Evolutionary conservation across 352 stramenopile genomes (phyloP).

Genomic region (Phytophthora foliorum): DNA sequence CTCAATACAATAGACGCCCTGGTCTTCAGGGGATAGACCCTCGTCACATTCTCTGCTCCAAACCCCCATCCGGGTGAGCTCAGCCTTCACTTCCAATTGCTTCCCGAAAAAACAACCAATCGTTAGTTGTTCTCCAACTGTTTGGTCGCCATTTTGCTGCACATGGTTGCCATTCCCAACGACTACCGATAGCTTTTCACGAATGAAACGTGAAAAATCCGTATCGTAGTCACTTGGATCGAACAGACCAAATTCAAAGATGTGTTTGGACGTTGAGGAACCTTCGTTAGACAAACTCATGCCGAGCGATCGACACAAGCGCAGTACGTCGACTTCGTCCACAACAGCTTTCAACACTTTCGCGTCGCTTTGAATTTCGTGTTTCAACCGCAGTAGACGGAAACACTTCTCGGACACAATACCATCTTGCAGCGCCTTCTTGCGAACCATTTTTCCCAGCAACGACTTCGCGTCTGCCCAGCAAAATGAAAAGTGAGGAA

Average conservation of each 20-base stretch:
- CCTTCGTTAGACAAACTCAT: conserved; percentile 39
- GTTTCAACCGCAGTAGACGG: conserved; percentile 53
- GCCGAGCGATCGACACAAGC: conserved; percentile 58
- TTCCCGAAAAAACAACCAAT: conserved; percentile 68
- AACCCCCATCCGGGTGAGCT: conserved; percentile 43
- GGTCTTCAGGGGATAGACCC: conserved; percentile 35
- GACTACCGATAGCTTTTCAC: conserved; percentile 39
- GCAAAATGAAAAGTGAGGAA: conserved; percentile 30
- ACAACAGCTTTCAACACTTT: conserved; percentile 74
- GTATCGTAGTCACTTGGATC: conserved; percentile 60
- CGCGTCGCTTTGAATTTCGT: conserved; percentile 60
- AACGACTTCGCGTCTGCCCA: conserved; percentile 8
- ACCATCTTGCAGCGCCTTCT: conserved; percentile 4
- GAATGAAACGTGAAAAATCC: conserved; percentile 67
- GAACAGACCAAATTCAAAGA: conserved; percentile 62
- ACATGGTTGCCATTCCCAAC: background rate
- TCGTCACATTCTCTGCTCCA: conserved; percentile 49
- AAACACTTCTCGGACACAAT: conserved; percentile 46
- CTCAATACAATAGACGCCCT: conserved; percentile 65
- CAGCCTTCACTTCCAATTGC: conserved; percentile 54
- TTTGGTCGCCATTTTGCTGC: too few relatives aligned
- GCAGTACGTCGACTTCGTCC: conserved; percentile 72
- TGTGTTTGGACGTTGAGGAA: conserved; percentile 21
- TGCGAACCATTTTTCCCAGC: conserved; percentile 24
- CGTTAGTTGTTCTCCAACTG: conserved; percentile 29